Evolutionary conservation across 2,329 filamentous ascomycete genomes (phyloP).

Genomic region (Celoporthe dispersa): DNA sequence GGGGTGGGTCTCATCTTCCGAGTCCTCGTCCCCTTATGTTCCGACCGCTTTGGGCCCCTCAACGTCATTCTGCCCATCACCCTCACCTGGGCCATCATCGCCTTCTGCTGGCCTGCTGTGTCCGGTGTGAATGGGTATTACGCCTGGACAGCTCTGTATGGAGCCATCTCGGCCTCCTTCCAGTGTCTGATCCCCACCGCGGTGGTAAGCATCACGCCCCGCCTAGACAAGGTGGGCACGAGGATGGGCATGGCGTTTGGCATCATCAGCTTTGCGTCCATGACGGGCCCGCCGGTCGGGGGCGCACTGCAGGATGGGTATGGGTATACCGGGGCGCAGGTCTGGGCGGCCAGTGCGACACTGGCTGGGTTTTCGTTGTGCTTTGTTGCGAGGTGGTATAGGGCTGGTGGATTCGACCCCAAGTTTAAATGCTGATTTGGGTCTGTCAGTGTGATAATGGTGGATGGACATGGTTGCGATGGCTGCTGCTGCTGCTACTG

Average conservation of each 20-base stretch:
- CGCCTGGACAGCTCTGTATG: slow-evolving; percentile 40
- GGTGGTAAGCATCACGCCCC: slow-evolving; percentile 39
- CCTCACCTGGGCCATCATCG: slow-evolving; percentile 37
- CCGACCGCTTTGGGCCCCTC: slow-evolving; percentile 40
- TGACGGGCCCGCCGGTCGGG: slow-evolving; percentile 42
- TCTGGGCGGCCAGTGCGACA: slow-evolving; percentile 38
- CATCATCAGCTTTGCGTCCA: slow-evolving; percentile 37
- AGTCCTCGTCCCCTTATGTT: slow-evolving; percentile 38
- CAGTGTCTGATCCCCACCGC: slow-evolving; percentile 41
- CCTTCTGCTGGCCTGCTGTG: slow-evolving; percentile 42
- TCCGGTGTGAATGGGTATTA: slow-evolving; percentile 36
- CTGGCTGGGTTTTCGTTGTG: slow-evolving; percentile 33
- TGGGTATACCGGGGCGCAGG: slow-evolving; percentile 35
- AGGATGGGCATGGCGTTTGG: slow-evolving; percentile 42
- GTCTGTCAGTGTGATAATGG: neutral
- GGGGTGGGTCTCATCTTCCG: slow-evolving; percentile 41
- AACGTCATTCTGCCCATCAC: slow-evolving; percentile 39
- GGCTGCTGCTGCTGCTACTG: neutral
- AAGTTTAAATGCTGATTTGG: slow-evolving; percentile 11
- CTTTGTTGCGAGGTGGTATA: slow-evolving; percentile 18
- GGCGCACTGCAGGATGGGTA: slow-evolving; percentile 39
- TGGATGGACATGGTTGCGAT: neutral
- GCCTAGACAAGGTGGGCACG: slow-evolving; percentile 40
- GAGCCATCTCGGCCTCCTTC: slow-evolving; percentile 38
- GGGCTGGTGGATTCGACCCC: slow-evolving; percentile 15